Evolutionary conservation across 2,329 filamentous ascomycete genomes (phyloP), one percentile per base, ranked within the genome.

Genomic region (Sarocladium oryzae): DNA sequence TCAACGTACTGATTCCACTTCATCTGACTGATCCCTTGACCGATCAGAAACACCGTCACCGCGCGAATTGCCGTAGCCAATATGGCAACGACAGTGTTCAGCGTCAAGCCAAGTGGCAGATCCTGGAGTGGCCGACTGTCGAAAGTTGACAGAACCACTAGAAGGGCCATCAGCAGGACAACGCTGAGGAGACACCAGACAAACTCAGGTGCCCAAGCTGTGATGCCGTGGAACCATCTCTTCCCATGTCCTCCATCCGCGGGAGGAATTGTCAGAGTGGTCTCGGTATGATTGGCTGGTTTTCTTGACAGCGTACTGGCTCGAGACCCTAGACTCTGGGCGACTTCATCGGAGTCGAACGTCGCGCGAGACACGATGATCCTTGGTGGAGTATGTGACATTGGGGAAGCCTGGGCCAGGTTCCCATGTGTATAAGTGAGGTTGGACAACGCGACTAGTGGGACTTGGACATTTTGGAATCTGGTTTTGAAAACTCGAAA

Each of bases 71-170:
- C 15, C 1, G 61, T 63, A 1, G 61, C 57, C 21, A 65, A 48
- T 50, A 64, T 58, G 2, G 60, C 60, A 10, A 63, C 48, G 8
- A 63, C 38, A 1, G 63, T 62, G 51, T 65, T 65, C 37, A 64
- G 57, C 1, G 60, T 64, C 15, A 63, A 46, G 3, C 59, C 58
- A 11, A 60, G 20, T 2, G 56, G 56, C 53, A 58, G 54, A 2
- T 54, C 50, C 1, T 60, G 61, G 3, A 59, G 55, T 0, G 56
- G 54, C n/a, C 56, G 52, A 15, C 56, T 56, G 24, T 65, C 53
- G 50, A 45, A 56, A 2, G 18, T 30, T 15, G 38, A 36, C 6
- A 58, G 35, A 1, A 56, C 51, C 13, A 51, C 30, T 6, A 56
- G 38, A 3, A 58, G n/a, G 64, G 70, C 56, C 4, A 54, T 36